Conservation (phyloP, 2,329 filamentous ascomycete species). For the Fusarium zealandicum region DNA sequence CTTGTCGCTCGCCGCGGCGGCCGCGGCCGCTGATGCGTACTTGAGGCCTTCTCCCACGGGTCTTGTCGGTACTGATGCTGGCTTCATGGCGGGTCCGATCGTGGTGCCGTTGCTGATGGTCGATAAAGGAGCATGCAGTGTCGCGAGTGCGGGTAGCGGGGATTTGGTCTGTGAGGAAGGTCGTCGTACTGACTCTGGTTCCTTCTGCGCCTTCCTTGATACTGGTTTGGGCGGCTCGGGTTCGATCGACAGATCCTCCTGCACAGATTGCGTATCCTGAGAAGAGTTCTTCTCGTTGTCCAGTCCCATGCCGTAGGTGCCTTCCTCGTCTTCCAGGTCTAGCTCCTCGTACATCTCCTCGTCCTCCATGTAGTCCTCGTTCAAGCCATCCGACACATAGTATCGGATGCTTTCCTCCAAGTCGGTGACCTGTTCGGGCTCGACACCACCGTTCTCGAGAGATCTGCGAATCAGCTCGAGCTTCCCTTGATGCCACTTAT, state of each 20-base stretch:
- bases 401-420: constrained; percentile 93
- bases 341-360: constrained; percentile 96
- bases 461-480: constrained; percentile 89
- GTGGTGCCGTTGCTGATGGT: constrained; percentile 65
- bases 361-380: constrained; percentile 90
- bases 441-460: constrained; percentile 90
- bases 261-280: constrained; percentile 90
- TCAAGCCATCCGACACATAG: constrained; percentile 90
- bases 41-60: constrained; percentile 90
- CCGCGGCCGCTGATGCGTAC: constrained; percentile 94
- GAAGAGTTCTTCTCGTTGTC: constrained; percentile 92
- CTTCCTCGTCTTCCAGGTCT: constrained; percentile 90
- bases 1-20: constrained; percentile 85
- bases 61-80: constrained; percentile 83
- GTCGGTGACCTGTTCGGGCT: constrained; percentile 84
- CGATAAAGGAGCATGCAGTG: constrained; percentile 77
- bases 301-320: constrained; percentile 78
- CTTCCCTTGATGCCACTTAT: constrained; percentile 96
- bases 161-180: constrained; percentile 94
- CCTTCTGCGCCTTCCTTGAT: constrained; percentile 65
- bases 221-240: constrained; percentile 55
- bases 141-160: constrained; percentile 89
- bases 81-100: constrained; percentile 80
- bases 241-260: constrained; percentile 76
- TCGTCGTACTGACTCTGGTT: constrained; percentile 65